Evolutionary conservation across 2,329 filamentous ascomycete genomes (phyloP), one percentile per base, ranked within the genome.

Genomic region (Fusarium proliferatum): DNA sequence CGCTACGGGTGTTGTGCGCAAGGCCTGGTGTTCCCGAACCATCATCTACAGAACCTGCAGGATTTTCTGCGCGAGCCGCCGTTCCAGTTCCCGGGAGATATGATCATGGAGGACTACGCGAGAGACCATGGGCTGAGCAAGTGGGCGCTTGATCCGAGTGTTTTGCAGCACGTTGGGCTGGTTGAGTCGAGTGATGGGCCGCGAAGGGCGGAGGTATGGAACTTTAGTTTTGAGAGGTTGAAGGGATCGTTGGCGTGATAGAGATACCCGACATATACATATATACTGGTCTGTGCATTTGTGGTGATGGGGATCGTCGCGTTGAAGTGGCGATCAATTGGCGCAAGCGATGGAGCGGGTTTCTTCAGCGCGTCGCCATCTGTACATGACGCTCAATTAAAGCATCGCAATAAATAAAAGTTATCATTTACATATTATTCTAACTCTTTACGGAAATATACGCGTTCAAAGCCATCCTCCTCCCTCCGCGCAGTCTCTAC

Each of bases 1-100:
- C 74, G 76, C 9, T 83, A 83, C 46, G 82, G 82, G 1, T 84
- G 82, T 66, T 84, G 82, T 62, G 79, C 82, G 1, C 82, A 84
- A 61, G 82, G 82, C 1, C 70, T 83, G 4, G 78, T 83, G 6
- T 82, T 82, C 42, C 80, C 82, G 8, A 64, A 70, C 11, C 77
- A 76, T 5, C 79, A 83, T 21, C 63, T 83, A 6, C 69, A 74
- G 9, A 72, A 60, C 4, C 59, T 83, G 4, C 76, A 79, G 36
- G 60, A 61, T 17, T 57, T 81, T 30, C 69, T 82, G 9, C 70
- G 78, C 11, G 71, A 78, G 17, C 81, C 81, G 12, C 80, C 81
- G 4, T 82, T 69, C n/a, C 69, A 76, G 28, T 81, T 81, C 41
- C 75, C 81, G 0, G 82, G 80, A 4, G 82, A 84, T 55, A 79